Conservation (phyloP, 495 filamentous ascomycete species). For the Trypethelium eluteriae region DNA sequence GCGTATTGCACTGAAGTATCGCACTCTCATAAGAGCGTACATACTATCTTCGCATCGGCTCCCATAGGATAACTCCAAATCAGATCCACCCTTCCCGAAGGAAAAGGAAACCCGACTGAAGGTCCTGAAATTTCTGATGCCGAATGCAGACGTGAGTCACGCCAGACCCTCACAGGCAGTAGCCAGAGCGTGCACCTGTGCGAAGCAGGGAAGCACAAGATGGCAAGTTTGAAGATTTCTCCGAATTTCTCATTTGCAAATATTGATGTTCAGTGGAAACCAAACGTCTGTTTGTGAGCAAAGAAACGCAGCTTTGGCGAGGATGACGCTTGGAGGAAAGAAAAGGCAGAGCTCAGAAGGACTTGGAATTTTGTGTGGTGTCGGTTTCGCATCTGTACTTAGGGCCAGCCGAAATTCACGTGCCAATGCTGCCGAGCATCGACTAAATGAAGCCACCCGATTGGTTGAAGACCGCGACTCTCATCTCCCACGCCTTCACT, state of each 20-base stretch:
- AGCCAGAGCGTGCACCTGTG: conserved; percentile 32
- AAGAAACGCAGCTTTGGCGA: conserved; percentile 99
- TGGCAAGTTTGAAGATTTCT: conserved; percentile 79
- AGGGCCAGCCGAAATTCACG: not conserved
- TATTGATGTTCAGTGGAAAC: conserved; percentile 24
- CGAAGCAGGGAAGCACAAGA: conserved; percentile 39
- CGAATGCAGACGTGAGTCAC: conserved; percentile 89
- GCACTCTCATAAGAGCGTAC: conserved; percentile 32
- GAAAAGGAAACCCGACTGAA: conserved; percentile 29
- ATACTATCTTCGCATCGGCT: conserved; percentile 44
- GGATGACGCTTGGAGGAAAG: conserved; percentile 70
- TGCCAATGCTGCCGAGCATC: not conserved
- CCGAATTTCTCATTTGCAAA: conserved; percentile 99
- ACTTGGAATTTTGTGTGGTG: conserved; percentile 2
- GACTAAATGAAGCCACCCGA: not conserved
- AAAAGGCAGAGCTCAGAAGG: conserved; percentile 34
- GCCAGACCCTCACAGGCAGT: conserved; percentile 89
- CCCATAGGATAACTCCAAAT: conserved; percentile 33
- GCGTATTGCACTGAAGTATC: conserved; percentile 99
- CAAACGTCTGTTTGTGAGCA: conserved; percentile 80
- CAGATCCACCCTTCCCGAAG: conserved; percentile 36
- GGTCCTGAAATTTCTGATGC: conserved; percentile 96
- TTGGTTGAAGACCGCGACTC: not conserved
- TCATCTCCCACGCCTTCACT: conserved; percentile 4
- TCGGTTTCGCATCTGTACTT: not conserved